Percentiles rank a stretch among this genome's conserved stretches.
These are phyloP conservation scores for Leccinum longicurvipes DNA, from an alignment of 768 basidiomycete species.

Conservation along the genomic window DNA sequence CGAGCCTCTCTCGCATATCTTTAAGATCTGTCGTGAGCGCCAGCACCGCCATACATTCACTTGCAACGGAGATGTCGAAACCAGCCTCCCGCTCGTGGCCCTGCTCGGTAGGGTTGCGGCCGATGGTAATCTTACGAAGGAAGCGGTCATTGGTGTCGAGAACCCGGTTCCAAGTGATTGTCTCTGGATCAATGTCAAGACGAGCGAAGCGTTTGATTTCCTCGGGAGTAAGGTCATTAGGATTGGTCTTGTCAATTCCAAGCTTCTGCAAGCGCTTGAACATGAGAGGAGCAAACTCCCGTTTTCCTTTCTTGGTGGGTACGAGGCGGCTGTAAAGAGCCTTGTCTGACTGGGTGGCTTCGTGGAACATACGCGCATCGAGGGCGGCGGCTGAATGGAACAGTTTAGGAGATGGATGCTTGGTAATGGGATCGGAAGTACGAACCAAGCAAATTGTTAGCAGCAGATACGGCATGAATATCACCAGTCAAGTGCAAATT, in stretches of 20 bases:
- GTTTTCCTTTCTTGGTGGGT: conserved; percentile 89
- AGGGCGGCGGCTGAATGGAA: conserved; percentile 78
- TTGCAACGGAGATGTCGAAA: conserved; percentile 96
- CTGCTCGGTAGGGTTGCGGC: conserved; percentile 86
- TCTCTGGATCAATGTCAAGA: conserved; percentile 84
- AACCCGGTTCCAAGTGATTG: conserved; percentile 98
- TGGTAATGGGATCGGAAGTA: background rate
- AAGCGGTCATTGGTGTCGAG: conserved; percentile 96
- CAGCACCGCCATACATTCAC: conserved; percentile 97
- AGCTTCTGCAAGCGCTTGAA: conserved; percentile 92
- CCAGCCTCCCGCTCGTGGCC: conserved; percentile 87
- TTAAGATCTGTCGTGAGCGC: conserved; percentile 83
- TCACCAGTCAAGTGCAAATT: conserved; percentile 96
- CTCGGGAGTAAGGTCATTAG: conserved; percentile 87
- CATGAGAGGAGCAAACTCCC: conserved; percentile 95
- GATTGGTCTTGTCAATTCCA: conserved; percentile 91
- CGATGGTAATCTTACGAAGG: conserved; percentile 89
- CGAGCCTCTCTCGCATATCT: conserved; percentile 91
- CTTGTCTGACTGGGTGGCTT: conserved; percentile 94
- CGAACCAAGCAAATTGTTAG: conserved; percentile 90
- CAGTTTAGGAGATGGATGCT: conserved; percentile 2
- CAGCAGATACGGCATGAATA: conserved; percentile 96
- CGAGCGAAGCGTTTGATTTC: conserved; percentile 89
- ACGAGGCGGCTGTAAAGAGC: conserved; percentile 90
- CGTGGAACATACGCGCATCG: conserved; percentile 97